Evolutionary conservation across 1,284 basidiomycete species (phyloP), one percentile per base, ranked within the genome.

Genomic region (Termitomyces sp.): DNA sequence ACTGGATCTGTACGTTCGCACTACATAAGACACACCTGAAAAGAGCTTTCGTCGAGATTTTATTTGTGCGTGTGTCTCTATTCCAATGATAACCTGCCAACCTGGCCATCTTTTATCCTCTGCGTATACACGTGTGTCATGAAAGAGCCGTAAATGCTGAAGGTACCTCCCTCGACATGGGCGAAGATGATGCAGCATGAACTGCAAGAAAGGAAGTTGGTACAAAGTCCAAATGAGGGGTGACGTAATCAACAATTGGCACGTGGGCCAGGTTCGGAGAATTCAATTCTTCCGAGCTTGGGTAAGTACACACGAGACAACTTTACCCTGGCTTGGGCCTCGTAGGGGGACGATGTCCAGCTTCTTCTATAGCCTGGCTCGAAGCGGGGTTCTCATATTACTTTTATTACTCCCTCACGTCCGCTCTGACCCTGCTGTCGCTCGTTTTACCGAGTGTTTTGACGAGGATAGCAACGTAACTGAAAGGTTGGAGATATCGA

Each of bases 21-120:
- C 46, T 33, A 24, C 48, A 21, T 49, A 5, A 34, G 49, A 70
- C 83, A 60, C 53, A 91, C 90, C 73, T 47, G 94, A 97, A 72
- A 99, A 98, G 10, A 99, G 78, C 70, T 99, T 99, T 54, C 76
- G 74, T 49, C 84, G 81, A 10, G 92, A 87, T 67, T 88, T 90
- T 62, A 99, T 83, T 69, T 99, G 96, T 0, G 93, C 91, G 66
- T 99, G 97, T 9, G 95, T 91, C 66, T 99, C 96, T 44, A 99
- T 87, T 21, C 97, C 97, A 42, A 99, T 86, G 49, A 97, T 78
- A 18, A 95, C 83, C 61, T 89, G 79, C 90, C 90, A 95, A 7
- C 83, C 88, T 28, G 73, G 72, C 75, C 75, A 78, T 33, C 75
- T 65, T 33, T 62, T 49, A 54, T 77, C 75, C 48, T 71, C 68